Conservation (phyloP, 2,329 filamentous ascomycete genomes). For the Beauveria sp. region DNA sequence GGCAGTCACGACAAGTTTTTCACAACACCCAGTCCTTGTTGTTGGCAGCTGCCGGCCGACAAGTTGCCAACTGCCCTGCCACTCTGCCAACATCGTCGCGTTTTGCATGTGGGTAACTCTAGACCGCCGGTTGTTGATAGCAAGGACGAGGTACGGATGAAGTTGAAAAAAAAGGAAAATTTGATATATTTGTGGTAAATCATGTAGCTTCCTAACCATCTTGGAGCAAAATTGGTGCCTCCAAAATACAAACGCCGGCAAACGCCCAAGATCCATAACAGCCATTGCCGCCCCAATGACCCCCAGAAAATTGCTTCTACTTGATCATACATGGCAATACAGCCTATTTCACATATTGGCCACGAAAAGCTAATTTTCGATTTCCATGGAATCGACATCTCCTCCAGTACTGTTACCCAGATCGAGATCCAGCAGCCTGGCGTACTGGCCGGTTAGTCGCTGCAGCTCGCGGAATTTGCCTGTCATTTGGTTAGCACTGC, state of each 20-base stretch:
- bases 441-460: conserved; percentile 90
- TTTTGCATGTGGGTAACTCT: neutral
- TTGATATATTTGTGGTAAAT: neutral
- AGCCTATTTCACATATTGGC: neutral
- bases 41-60: conserved; percentile 9
- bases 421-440: conserved; percentile 64
- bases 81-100: neutral
- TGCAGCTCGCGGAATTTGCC: conserved; percentile 95
- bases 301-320: conserved; percentile 3
- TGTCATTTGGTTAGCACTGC: conserved; percentile 35
- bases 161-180: neutral
- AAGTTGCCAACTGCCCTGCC: neutral
- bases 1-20: neutral
- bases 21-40: neutral
- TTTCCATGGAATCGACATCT: conserved; percentile 37
- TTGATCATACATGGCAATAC: conserved; percentile 5
- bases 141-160: neutral
- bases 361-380: conserved; percentile 23
- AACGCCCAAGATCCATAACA: conserved; percentile 6
- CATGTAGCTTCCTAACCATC: neutral
- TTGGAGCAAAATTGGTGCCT: neutral
- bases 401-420: conserved; percentile 34
- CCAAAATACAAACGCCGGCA: conserved; percentile 8
- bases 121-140: neutral
- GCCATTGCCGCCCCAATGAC: neutral